phyloP scores from a whole-genome alignment of 345 rosid genomes.

The Pistacia atlantica region DNA sequence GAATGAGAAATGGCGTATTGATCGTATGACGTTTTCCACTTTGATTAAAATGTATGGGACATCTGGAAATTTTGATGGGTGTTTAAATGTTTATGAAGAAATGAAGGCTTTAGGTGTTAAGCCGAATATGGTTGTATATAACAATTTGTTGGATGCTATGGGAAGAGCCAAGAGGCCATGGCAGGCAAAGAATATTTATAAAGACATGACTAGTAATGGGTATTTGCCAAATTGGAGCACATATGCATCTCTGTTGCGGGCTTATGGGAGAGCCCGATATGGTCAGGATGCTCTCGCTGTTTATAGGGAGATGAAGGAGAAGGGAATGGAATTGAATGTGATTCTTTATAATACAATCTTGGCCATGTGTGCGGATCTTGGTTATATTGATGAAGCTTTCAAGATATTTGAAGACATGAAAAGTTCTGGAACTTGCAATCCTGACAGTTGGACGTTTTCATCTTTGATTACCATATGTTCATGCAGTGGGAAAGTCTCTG shows the following conservation, averaged over 20 bases:
- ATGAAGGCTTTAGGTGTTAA: constrained; percentile 82
- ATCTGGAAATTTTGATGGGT: constrained; percentile 80
- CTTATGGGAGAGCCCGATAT: constrained; percentile 81
- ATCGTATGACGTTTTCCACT: constrained; percentile 59
- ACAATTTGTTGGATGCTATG: constrained; percentile 83
- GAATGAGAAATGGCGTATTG: constrained; percentile 80
- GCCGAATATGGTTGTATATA: constrained; percentile 66
- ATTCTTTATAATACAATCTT: constrained; percentile 78
- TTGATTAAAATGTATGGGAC: constrained; percentile 70
- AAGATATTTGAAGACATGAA: constrained; percentile 76
- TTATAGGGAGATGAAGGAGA: constrained; percentile 83
- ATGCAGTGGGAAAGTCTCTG: constrained; percentile 71
- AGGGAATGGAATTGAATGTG: constrained; percentile 56
- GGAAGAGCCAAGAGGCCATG: constrained; percentile 97
- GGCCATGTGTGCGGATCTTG: constrained; percentile 91
- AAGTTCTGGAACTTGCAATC: constrained; percentile 52
- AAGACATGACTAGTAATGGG: constrained; percentile 68
- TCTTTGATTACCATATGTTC: constrained; percentile 79
- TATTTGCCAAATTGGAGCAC: constrained; percentile 61
- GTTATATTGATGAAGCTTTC: constrained; percentile 64
- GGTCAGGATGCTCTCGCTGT: constrained; percentile 70
- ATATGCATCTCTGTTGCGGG: constrained; percentile 73
- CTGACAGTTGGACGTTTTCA: constrained; percentile 96
- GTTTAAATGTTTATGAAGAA: constrained; percentile 89
- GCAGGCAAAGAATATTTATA: constrained; percentile 73